Evolutionary conservation across 768 basidiomycete species (phyloP).

Genomic region (Strobilomyces confusus): DNA sequence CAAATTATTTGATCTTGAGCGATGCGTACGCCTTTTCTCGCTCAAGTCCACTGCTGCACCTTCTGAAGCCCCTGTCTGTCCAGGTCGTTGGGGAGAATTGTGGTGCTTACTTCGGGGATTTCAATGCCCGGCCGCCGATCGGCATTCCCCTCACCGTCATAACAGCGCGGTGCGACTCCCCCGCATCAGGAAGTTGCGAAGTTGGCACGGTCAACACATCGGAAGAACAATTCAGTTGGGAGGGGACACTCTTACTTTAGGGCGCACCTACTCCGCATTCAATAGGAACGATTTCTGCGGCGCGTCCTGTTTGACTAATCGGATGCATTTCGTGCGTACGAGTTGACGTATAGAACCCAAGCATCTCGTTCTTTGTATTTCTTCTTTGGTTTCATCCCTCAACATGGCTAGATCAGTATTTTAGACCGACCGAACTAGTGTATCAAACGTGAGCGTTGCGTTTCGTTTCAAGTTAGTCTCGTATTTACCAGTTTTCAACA

Average conservation of each 20-base stretch:
- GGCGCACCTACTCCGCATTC: conserved; percentile 96
- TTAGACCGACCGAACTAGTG: too few species aligned
- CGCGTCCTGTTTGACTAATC: conserved; percentile 89
- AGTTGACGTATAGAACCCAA: conserved; percentile 14
- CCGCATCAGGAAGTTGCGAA: conserved; percentile 18
- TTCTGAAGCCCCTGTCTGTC: neutral
- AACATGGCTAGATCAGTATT: too few species aligned
- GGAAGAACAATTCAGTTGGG: conserved; percentile 5
- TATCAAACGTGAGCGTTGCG: too few species aligned
- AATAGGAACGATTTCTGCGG: conserved; percentile 85
- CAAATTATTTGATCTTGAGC: neutral
- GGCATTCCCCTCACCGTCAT: conserved; percentile 2
- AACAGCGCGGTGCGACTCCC: conserved; percentile 4
- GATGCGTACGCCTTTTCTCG: neutral
- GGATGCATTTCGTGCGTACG: conserved; percentile 75
- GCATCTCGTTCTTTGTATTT: neutral
- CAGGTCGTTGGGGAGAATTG: neutral
- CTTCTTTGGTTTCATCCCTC: neutral
- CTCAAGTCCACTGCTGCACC: neutral
- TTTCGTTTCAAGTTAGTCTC: too few species aligned
- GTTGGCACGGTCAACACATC: conserved; percentile 6
- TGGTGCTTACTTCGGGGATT: neutral
- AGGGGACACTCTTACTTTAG: conserved; percentile 69
- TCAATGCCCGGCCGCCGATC: conserved; percentile 1
- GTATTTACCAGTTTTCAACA: too few species aligned